A percentile compares a stretch with the other conserved stretches of the same genome.
Evolutionary conservation across 1,284 basidiomycete genomes (phyloP).

Genomic region (Apiotrichum laibachii): DNA sequence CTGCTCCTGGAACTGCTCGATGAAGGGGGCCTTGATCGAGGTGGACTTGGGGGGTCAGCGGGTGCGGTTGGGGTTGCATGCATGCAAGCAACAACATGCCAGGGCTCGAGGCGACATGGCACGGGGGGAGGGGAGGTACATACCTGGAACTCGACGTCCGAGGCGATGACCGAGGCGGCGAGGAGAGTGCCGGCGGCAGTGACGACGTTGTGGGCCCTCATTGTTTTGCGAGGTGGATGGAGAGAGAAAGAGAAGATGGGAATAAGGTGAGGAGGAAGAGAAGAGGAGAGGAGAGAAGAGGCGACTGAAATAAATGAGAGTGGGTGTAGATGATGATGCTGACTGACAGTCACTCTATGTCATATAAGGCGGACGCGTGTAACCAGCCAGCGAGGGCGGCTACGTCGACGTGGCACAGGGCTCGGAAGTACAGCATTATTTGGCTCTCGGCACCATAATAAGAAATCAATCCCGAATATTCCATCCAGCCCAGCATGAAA

Average conservation of each 20-base stretch:
- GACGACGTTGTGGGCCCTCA: slow-evolving; percentile 47
- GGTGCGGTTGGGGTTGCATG: neutral
- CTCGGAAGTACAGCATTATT: too few species aligned
- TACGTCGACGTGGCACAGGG: too few species aligned
- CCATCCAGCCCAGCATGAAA: too few species aligned
- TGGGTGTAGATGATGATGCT: neutral
- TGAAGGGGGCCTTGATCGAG: slow-evolving; percentile 81
- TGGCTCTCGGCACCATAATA: too few species aligned
- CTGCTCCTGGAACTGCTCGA: slow-evolving; percentile 94
- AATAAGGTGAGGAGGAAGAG: neutral
- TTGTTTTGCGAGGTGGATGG: slow-evolving; percentile 17
- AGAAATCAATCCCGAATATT: too few species aligned
- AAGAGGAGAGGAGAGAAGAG: neutral
- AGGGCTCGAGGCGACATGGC: neutral
- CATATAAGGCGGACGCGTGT: too few species aligned
- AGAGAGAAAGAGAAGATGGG: neutral
- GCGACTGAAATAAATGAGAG: neutral
- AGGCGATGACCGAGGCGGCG: slow-evolving; percentile 35
- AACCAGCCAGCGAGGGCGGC: too few species aligned
- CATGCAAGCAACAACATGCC: neutral
- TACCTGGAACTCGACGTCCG: slow-evolving; percentile 44
- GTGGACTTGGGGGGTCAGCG: slow-evolving; percentile 60
- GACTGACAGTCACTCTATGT: too few species aligned
- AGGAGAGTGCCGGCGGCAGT: slow-evolving; percentile 44
- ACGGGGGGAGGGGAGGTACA: slow-evolving; percentile 7